Conservation (phyloP, 768 basidiomycete genomes). For the Fibroporia radiculosa region DNA sequence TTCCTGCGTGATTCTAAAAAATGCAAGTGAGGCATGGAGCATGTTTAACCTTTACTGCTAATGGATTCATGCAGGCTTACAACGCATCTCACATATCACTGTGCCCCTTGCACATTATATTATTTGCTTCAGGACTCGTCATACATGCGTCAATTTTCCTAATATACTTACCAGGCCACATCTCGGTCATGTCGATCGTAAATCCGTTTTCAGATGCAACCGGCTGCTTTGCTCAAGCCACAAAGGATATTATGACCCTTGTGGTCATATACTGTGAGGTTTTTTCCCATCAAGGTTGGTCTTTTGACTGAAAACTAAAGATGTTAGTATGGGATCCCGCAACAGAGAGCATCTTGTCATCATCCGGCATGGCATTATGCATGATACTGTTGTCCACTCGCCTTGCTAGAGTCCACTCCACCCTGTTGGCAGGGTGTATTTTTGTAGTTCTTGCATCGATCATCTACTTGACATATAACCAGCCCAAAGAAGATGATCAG, state of each 20-base stretch:
- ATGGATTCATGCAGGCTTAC: constrained; percentile 12
- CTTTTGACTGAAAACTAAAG: constrained; percentile 14
- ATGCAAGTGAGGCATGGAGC: constrained; percentile 6
- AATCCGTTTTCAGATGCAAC: no score
- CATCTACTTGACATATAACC: constrained; percentile 8
- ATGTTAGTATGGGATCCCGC: constrained; percentile 24
- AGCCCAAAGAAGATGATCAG: not conserved
- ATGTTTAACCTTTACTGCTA: not conserved
- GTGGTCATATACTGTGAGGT: not conserved
- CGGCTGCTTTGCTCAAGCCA: not conserved
- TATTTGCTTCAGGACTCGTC: constrained; percentile 7
- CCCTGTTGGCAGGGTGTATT: constrained; percentile 15
- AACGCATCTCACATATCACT: constrained; percentile 5
- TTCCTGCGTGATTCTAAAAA: constrained; percentile 8
- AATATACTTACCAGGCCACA: not conserved
- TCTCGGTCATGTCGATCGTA: no score
- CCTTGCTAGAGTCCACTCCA: constrained; percentile 5
- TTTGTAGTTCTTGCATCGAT: constrained; percentile 15
- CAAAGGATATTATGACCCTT: not conserved
- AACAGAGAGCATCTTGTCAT: constrained; percentile 18
- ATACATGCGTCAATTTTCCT: not conserved
- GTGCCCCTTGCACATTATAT: constrained; percentile 9
- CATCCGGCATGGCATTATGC: constrained; percentile 16
- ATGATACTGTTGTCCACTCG: constrained; percentile 12
- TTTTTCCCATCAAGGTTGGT: not conserved